Base-by-base conservation (phyloP, 192 early-diverging fungal genomes). In the Entomortierella parvispora region DNA sequence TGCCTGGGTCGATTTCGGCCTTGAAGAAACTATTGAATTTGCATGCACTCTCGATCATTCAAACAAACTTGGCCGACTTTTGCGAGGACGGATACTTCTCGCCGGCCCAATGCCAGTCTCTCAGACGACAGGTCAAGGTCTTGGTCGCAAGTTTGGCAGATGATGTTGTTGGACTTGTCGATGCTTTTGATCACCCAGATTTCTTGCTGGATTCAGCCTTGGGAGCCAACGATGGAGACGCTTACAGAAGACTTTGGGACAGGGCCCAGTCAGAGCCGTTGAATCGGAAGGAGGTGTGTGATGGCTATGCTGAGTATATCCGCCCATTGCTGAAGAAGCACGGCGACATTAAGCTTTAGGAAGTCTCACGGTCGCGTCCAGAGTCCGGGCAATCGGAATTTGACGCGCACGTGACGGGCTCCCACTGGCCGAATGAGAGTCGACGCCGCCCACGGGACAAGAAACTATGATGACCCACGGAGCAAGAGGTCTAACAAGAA, bases 151-250 rank as follows among this genome's bases (percentile, higher is more conserved):
- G 86, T 1, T 68, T 95, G 2, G 83, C 93, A 8, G 88, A 87
- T 45, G 86, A 95, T 59, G 91, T 90, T 10, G 86, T 96, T 10
- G 81, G 90, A 0, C 82, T 96, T 15, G 92, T 93, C 10, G 93
- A 95, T 52, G 87, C 93, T 0, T 95, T 92, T 82, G 88, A 85
- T 50, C 75, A 93, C 14, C 85, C 91, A 0, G 95, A 96, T 45
- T 90, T 90, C 48, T 66, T 84, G 26, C 81, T 96, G 4, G 84
- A 91, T 72, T 93, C 92, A 28, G 89, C 93, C 1, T 74, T 96
- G 28, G 95, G 91, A n/a, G 80, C 89, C 26, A 85, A 77, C 31
- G 92, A 94, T 59, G 93, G 92, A 43, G 83, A 89, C 43, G 90
- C 92, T 7, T 95, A 95, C 58, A 92, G 93, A 57, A 45, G 68